Evolutionary conservation across 257 asterid species (phyloP), one percentile per base, ranked within the genome.

Genomic region (Solanum chiquidenum): DNA sequence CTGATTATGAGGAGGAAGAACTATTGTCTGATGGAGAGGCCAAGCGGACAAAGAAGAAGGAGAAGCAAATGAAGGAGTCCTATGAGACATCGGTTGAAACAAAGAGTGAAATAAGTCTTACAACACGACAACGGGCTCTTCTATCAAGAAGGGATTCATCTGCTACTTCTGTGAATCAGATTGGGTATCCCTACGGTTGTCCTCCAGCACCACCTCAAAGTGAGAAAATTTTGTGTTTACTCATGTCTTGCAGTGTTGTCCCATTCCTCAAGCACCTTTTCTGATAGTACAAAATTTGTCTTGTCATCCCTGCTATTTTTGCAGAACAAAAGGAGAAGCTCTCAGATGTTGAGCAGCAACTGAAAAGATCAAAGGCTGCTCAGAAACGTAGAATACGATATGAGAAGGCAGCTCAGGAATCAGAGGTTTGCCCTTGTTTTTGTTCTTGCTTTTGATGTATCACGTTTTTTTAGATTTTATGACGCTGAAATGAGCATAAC

Each of bases 41-140:
- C 73, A 96, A 92, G 38, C 95, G 90, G 69, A 90, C 83, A 33
- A 73, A 83, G 88, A 93, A 87, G 91, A 93, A 91, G 91, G 93
- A 92, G 88, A 94, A 89, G 72, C 94, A 87, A 85, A 93, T 88
- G 90, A 95, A 91, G 91, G 98, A 94, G 88, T 85, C 87, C 37
- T 90, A 93, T 16, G 94, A 91, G 87, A 91, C 93, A 76, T 94
- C 92, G 9, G 69, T 90, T 33, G 98, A 97, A 89, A 94, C 80
- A 91, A 94, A 94, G 91, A 95, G 93, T 88, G 96, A 96, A 86
- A 88, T 93, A 69, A 89, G 94, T 88, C 97, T 97, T 71, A 97
- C 99, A 18, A 92, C 97, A 33, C 99, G 99, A 83, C 99, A 97
- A 85, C 91, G 90, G 14, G 94, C 93, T 86, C 93, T 91, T 86